Evolutionary conservation across 306 rosid species (phyloP), one percentile per base, ranked within the genome.

Genomic region (Leucaena leucocephala): DNA sequence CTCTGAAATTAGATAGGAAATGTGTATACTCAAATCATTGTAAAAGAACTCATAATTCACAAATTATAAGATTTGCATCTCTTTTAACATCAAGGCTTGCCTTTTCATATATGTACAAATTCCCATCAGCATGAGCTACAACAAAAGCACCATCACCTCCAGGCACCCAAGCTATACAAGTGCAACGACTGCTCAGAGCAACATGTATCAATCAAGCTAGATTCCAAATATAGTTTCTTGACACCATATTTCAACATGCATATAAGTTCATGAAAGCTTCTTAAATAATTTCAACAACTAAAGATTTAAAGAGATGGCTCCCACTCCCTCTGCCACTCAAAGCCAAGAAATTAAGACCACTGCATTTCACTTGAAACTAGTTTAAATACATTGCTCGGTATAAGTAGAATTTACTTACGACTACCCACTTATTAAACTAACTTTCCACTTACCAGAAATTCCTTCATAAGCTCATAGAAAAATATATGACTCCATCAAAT

Each of bases 61-160:
- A 22, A 69, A 71, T 52, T 49, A 71, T 36, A 72, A 71, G 62
- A 39, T 57, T 49, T 80, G 79, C 27, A 72, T 68, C 81, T 77
- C 43, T 77, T 75, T 27, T 19, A 39, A 84, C 38, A 76, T 46
- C n/a, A 76, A 78, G 75, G 82, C 97, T 88, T 87, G 86, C 99
- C 97, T 96, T 96, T 81, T 93, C 97, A 80, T 93, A 96, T 80
- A 91, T 83, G 34, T 87, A 96, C 82, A 93, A 77, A 87, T 93
- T 96, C 83, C 99, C 99, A 85, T 96, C 99, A 2, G 96, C 85
- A 81, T 96, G 98, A 82, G 96, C 90, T 42, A 93, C 98, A 83
- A 91, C 91, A 77, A 96, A 96, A 84, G 92, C 82, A 62, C 97
- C 96, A 70, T 96, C 97, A 76, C 93, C 91, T 80, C 92, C 90